These are phyloP conservation scores for Nicotiana paniculata DNA, from an alignment of 257 asterid genomes.

Conservation along the genomic window DNA sequence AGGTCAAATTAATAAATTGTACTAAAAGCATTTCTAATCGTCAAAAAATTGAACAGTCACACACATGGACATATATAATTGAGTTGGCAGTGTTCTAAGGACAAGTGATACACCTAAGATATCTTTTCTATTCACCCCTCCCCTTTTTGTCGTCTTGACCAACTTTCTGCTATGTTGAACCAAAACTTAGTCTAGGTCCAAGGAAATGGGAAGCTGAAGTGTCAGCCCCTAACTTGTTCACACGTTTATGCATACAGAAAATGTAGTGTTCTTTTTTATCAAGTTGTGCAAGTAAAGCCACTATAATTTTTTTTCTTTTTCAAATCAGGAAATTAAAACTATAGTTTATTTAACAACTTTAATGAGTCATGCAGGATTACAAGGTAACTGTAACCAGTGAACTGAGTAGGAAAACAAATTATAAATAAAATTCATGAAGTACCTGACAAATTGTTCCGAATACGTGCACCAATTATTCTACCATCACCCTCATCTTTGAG, in stretches of 20 bases:
- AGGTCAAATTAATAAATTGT: background rate
- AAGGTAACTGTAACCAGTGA: background rate
- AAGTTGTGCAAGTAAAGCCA: too few relatives aligned
- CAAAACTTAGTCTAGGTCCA: background rate
- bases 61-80: background rate
- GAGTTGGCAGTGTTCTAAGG: background rate
- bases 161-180: background rate
- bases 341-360: background rate
- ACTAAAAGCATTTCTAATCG: background rate
- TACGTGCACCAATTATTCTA: slow-evolving; percentile 72
- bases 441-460: slow-evolving; percentile 79
- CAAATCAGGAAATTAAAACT: background rate
- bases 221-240: background rate
- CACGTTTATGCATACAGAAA: background rate
- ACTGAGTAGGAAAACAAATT: background rate
- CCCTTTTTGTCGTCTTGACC: background rate
- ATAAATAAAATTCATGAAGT: background rate
- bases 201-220: background rate
- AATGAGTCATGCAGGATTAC: background rate
- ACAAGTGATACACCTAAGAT: background rate
- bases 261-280: too few relatives aligned
- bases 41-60: background rate
- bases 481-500: slow-evolving; percentile 59
- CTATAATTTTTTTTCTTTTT: background rate
- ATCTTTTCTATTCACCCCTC: background rate